Base-by-base conservation (phyloP, 768 basidiomycete genomes). In the Cyclocybe aegerita region DNA sequence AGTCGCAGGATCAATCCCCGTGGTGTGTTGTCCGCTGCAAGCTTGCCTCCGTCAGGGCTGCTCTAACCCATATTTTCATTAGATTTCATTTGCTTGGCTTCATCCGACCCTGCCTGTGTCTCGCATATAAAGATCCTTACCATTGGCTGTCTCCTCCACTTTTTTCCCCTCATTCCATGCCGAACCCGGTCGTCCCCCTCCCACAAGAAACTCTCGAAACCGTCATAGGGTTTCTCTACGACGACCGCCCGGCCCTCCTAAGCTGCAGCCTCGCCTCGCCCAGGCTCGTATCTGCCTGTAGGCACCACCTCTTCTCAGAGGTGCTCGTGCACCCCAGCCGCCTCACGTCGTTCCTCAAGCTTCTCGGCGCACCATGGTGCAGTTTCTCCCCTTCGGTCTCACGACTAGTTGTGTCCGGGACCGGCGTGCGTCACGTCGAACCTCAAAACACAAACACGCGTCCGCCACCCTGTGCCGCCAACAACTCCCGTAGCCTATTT, bases 151-250 rank as follows among this genome's bases (percentile, higher is more conserved):
- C 23, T 23, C 5, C 23, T 5, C 23, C 23, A 23, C 23, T 23
- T 23, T 23, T 5, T 23, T 23, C 23, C 23, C 23, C 23, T 23
- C 23, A 23, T 23, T 23, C 23, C 1, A 23, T 23, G 23, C 5
- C 23, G 5, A 23, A 23, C 17, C 46, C 23, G 47, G 17, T 23
- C 31, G 38, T 37, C 10, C 30, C 40, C 10, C 48, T 77, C 11
- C 75, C 76, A 10, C 59, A 64, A 37, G 70, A 72, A 61, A 70
- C 56, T 7, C 50, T 68, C 32, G 64, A 69, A 52, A 53, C 53
- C 14, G 67, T 71, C 45, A 46, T 71, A 14, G 61, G 63, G 45
- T 55, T 64, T 32, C 62, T 70, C 36, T 54, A 61, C 40, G 58
- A 61, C 43, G 68, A 73, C 50, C 55, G 41, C 9, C 37, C 30